Evolutionary conservation across 331 rosid species (phyloP).

Genomic region (Arachis monticola): DNA sequence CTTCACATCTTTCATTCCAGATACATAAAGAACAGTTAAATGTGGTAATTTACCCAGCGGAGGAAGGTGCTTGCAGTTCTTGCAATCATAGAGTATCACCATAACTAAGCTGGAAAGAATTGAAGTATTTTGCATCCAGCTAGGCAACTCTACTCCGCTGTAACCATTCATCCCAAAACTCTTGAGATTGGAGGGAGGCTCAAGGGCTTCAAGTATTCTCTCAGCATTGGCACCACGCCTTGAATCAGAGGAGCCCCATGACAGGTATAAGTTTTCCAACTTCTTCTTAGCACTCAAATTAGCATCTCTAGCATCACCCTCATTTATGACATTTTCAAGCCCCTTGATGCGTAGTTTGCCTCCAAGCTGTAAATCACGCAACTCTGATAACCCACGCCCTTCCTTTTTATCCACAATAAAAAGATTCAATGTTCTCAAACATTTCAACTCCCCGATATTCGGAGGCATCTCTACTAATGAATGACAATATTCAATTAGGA

Average conservation of each 20-base stretch:
- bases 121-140: constrained; percentile 20
- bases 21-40: neutral
- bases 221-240: neutral
- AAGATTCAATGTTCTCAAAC: no score
- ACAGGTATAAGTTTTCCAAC: neutral
- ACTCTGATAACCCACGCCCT: constrained; percentile 3
- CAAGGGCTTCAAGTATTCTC: constrained; percentile 14
- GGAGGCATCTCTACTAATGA: no score
- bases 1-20: constrained; percentile 2
- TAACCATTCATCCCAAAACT: constrained; percentile 10
- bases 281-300: constrained; percentile 8
- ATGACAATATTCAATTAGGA: no score
- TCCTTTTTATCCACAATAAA: neutral
- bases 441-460: no score
- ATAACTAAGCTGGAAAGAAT: neutral
- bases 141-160: neutral
- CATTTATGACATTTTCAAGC: constrained; percentile 12
- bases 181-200: constrained; percentile 10
- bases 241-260: neutral
- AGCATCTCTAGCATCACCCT: constrained; percentile 16
- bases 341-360: constrained; percentile 5
- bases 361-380: constrained; percentile 10
- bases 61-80: constrained; percentile 14
- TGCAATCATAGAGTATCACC: neutral
- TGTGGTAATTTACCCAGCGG: constrained; percentile 23